These are phyloP conservation scores for Leccinum disarticulatum DNA, from an alignment of 768 basidiomycete species.

Conservation along the genomic window DNA sequence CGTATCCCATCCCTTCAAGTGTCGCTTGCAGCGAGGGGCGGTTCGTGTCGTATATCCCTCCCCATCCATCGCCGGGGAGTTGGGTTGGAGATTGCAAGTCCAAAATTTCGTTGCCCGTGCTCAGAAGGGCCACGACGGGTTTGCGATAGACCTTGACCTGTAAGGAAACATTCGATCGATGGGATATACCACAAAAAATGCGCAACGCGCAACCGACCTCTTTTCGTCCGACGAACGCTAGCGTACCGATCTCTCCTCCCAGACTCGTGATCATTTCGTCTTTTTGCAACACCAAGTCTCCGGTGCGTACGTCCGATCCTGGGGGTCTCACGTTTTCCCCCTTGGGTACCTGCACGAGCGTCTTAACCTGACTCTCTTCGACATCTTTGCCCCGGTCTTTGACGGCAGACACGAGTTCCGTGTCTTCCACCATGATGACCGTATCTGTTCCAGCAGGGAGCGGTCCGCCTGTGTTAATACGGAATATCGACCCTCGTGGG, in stretches of 20 bases:
- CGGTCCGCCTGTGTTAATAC: conserved; percentile 86
- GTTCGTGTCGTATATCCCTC: conserved; percentile 84
- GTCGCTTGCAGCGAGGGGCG: conserved; percentile 73
- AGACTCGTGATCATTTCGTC: conserved; percentile 60
- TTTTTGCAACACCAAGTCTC: conserved; percentile 63
- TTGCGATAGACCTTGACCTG: conserved; percentile 71
- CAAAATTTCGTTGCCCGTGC: conserved; percentile 82
- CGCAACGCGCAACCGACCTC: conserved; percentile 44
- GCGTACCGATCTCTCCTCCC: conserved; percentile 83
- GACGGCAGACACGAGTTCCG: conserved; percentile 60
- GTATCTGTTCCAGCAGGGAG: conserved; percentile 73
- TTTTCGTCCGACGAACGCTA: conserved; percentile 74
- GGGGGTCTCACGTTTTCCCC: conserved; percentile 74
- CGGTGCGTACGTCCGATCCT: conserved; percentile 71
- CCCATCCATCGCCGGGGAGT: conserved; percentile 48
- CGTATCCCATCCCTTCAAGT: conserved; percentile 71
- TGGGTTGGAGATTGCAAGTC: conserved; percentile 52
- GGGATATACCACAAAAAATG: background rate
- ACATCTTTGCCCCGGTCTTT: conserved; percentile 38
- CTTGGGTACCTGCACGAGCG: conserved; percentile 55
- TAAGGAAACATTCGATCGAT: background rate
- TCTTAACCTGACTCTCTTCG: conserved; percentile 74
- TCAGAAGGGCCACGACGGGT: conserved; percentile 76
- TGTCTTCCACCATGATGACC: conserved; percentile 94
- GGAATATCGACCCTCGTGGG: conserved; percentile 48